phyloP scores from a whole-genome alignment of 352 stramenopile species.

The Phytopythium helicoides region DNA sequence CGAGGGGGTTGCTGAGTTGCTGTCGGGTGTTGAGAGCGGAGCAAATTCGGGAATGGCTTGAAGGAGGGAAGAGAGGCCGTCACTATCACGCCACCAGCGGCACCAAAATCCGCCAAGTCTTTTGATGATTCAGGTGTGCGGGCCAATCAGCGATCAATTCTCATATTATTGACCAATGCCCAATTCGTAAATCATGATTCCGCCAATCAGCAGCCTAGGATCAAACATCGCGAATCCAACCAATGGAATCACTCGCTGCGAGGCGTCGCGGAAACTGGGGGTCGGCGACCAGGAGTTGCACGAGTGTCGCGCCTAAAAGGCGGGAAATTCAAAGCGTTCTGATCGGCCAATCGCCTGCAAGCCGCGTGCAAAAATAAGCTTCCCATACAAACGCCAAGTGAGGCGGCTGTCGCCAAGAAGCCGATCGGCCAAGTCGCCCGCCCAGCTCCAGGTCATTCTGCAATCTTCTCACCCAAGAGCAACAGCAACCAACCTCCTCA shows the following conservation, averaged over 20 bases:
- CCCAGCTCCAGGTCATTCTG: conserved; percentile 34
- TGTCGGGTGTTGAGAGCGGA: conserved; percentile 31
- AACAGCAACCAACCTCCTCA: conserved; percentile 32
- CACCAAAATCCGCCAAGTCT: conserved; percentile 3
- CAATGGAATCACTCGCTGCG: conserved; percentile 10
- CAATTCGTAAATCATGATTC: background rate
- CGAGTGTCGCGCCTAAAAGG: conserved; percentile 5
- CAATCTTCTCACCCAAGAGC: conserved; percentile 54
- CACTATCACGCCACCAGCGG: conserved; percentile 5
- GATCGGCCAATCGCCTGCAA: background rate
- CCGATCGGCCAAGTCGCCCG: too few relatives aligned
- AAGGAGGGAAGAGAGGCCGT: background rate
- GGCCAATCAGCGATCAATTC: conserved; percentile 13
- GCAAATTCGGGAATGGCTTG: conserved; percentile 58
- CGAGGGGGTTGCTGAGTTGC: conserved; percentile 15
- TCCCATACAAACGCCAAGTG: background rate
- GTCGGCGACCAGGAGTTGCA: conserved; percentile 15
- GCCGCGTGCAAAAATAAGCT: background rate
- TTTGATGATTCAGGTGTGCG: conserved; percentile 1
- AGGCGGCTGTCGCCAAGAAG: background rate
- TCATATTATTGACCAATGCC: conserved; percentile 5
- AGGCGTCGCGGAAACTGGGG: background rate
- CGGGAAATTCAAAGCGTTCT: conserved; percentile 14
- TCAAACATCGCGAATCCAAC: conserved; percentile 9
- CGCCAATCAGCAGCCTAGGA: conserved; percentile 5